Percentiles rank a stretch among this genome's conserved stretches.
Evolutionary conservation across 257 asterid genomes (phyloP).

Genomic region (Cinchona pubescens): DNA sequence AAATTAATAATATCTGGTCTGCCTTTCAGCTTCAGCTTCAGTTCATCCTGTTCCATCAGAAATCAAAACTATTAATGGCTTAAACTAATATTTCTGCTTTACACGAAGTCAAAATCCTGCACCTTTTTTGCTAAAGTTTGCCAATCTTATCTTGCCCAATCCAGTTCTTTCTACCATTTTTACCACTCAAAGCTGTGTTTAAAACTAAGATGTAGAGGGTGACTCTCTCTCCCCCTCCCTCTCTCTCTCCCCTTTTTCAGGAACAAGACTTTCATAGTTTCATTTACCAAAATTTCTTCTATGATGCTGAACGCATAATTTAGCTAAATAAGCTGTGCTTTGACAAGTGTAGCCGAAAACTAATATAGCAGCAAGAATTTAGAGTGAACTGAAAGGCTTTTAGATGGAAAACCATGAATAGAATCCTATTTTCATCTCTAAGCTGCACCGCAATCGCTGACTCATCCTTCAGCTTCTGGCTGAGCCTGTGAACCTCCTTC

Average conservation of each 20-base stretch:
- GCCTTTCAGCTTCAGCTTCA: slow-evolving; percentile 13
- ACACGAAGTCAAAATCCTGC: neutral
- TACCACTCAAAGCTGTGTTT: neutral
- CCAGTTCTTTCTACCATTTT: neutral
- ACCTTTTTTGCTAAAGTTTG: neutral
- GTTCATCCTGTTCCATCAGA: slow-evolving; percentile 23
- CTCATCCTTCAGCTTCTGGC: neutral
- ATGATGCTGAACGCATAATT: no score
- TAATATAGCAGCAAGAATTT: neutral
- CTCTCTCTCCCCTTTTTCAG: no score
- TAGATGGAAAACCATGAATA: slow-evolving; percentile 25
- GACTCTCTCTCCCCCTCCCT: neutral
- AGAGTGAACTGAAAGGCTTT: neutral
- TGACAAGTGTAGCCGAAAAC: neutral
- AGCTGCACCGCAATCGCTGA: slow-evolving; percentile 7
- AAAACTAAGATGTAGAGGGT: neutral
- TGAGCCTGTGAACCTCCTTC: neutral
- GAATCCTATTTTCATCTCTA: slow-evolving; percentile 12
- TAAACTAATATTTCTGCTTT: neutral
- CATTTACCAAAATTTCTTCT: no score
- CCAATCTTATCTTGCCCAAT: neutral
- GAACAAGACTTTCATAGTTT: no score
- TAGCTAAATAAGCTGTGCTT: no score
- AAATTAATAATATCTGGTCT: slow-evolving; percentile 4
- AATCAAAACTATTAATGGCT: neutral